Percentiles rank a stretch among this genome's conserved stretches.
These are phyloP conservation scores for Colletotrichum sp. DNA, from an alignment of 2,329 filamentous ascomycete genomes.

Conservation along the genomic window DNA sequence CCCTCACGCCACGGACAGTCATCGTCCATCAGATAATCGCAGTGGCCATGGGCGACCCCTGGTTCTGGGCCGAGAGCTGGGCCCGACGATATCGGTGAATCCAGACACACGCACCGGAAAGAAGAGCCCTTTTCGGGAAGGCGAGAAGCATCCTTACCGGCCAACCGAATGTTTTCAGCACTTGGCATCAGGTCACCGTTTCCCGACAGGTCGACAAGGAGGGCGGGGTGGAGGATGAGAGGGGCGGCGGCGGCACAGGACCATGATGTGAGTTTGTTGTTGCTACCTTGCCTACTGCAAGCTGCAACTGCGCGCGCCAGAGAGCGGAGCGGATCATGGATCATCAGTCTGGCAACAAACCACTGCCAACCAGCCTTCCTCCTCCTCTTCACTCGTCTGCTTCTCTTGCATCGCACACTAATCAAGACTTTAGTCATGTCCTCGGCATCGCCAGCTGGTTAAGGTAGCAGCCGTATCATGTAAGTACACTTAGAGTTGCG, in stretches of 20 bases:
- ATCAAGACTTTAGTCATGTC: neutral
- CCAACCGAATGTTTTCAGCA: neutral
- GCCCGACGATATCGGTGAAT: slow-evolving; percentile 6
- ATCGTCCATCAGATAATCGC: neutral
- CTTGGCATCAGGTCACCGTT: slow-evolving; percentile 14
- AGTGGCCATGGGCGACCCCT: neutral
- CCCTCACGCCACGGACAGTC: slow-evolving; percentile 15
- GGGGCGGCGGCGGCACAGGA: neutral
- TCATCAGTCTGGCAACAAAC: neutral
- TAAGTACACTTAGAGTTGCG: slow-evolving; percentile 10
- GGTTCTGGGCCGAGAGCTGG: neutral
- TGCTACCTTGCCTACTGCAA: neutral
- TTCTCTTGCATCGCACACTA: neutral
- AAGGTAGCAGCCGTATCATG: neutral
- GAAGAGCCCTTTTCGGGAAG: slow-evolving; percentile 11
- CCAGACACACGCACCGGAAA: neutral
- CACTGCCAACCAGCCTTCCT: neutral
- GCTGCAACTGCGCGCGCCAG: neutral
- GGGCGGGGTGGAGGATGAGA: neutral
- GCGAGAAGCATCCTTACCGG: neutral
- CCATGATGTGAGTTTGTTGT: neutral
- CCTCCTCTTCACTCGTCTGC: neutral
- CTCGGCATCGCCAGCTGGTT: neutral
- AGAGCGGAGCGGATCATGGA: neutral
- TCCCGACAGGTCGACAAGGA: neutral